Percentiles rank a stretch among this genome's conserved stretches.
phyloP scores from a whole-genome alignment of 768 basidiomycete species.

The Phanerochaete sordida region DNA sequence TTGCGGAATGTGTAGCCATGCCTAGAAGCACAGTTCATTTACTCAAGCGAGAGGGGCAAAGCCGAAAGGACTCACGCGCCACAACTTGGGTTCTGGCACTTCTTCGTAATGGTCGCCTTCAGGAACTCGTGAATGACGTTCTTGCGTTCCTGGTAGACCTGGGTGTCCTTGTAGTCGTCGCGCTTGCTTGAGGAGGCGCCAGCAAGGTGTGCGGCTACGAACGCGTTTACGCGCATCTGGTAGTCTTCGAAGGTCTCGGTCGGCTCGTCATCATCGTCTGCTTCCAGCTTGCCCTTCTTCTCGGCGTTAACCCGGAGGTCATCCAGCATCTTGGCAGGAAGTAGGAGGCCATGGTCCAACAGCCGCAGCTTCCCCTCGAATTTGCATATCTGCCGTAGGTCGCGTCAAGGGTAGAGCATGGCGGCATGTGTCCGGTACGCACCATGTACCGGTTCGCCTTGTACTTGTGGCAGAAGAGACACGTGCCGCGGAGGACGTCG shows the following conservation, averaged over 20 bases:
- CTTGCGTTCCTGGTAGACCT: conserved; percentile 86
- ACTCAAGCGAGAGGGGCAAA: background rate
- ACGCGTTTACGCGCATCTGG: conserved; percentile 59
- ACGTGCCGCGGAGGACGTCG: conserved; percentile 80
- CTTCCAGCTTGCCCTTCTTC: conserved; percentile 30
- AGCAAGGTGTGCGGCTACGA: conserved; percentile 50
- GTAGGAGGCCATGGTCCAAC: conserved; percentile 84
- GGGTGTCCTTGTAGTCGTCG: conserved; percentile 84
- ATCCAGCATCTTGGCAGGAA: conserved; percentile 76
- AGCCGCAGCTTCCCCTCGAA: conserved; percentile 84
- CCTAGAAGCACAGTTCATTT: conserved; percentile 47
- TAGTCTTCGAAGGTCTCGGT: conserved; percentile 62
- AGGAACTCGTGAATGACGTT: conserved; percentile 80
- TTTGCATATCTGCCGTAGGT: conserved; percentile 59
- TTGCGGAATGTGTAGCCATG: conserved; percentile 78
- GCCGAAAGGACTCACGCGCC: conserved; percentile 51
- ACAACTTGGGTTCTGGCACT: conserved; percentile 77
- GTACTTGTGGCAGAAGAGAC: conserved; percentile 93
- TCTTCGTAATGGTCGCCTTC: conserved; percentile 60
- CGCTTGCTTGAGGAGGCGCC: conserved; percentile 53
- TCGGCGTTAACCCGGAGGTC: conserved; percentile 48
- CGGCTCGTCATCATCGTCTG: conserved; percentile 38
- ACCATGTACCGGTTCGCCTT: conserved; percentile 76
- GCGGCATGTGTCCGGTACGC: conserved; percentile 22
- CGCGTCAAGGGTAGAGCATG: background rate